Evolutionary conservation across 23 red algal genomes (phyloP).

Genomic region (Gracilaria caudata): DNA sequence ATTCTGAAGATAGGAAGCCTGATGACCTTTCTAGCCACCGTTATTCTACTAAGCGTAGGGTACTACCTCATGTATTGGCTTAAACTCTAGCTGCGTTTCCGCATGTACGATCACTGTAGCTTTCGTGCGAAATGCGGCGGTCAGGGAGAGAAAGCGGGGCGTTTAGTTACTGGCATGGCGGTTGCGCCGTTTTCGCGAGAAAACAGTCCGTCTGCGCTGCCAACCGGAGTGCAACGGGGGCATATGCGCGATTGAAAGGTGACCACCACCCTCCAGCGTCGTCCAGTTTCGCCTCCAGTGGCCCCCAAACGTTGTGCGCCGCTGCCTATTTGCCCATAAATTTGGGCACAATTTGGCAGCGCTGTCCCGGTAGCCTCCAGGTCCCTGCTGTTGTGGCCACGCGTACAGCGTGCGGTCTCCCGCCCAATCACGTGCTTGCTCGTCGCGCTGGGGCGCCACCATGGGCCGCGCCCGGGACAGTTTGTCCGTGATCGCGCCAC

Average conservation of each 20-base stretch:
- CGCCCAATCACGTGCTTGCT: slow-evolving; percentile 29
- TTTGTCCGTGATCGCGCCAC: slow-evolving; percentile 27
- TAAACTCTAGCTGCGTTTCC: neutral
- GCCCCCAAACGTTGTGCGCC: neutral
- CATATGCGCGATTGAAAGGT: neutral
- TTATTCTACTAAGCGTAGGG: slow-evolving; percentile 55
- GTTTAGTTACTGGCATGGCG: too few species aligned
- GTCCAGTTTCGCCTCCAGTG: neutral
- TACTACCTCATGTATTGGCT: slow-evolving; percentile 39
- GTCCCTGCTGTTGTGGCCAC: neutral
- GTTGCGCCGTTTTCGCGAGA: slow-evolving; percentile 27
- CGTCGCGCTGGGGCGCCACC: neutral
- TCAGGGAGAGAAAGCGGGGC: neutral
- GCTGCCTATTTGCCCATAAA: neutral
- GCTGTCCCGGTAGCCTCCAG: neutral
- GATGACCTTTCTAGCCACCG: slow-evolving; percentile 74
- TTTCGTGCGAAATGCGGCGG: neutral
- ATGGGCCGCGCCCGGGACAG: slow-evolving; percentile 1
- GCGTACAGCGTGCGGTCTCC: neutral
- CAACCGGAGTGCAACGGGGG: too few species aligned
- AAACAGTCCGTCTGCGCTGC: neutral
- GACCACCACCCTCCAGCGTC: neutral
- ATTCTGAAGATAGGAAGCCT: slow-evolving; percentile 67
- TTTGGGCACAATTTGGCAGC: neutral
- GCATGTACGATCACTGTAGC: neutral